Evolutionary conservation across 306 rosid genomes (phyloP).

Genomic region (Senna siamea): DNA sequence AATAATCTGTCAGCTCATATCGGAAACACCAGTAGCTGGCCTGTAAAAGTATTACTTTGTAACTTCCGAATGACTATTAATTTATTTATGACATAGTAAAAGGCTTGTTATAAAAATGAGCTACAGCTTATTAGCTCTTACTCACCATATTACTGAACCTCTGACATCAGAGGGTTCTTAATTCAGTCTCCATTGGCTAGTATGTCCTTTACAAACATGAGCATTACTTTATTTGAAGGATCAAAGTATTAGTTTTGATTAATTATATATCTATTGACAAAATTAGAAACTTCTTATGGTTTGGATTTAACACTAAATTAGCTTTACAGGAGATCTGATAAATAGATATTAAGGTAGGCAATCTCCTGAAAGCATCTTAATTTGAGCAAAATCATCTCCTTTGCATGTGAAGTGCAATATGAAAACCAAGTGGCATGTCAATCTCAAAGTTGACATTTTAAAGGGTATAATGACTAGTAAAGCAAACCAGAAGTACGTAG

Average conservation of each 20-base stretch:
- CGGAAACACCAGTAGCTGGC: conserved; percentile 3
- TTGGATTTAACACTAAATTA: neutral
- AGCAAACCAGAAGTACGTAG: neutral
- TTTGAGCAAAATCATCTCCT: neutral
- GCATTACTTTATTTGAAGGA: neutral
- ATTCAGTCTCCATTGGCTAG: neutral
- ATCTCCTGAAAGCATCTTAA: neutral
- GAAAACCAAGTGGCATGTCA: neutral
- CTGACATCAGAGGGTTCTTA: neutral
- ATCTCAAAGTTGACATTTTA: neutral
- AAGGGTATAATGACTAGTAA: conserved; percentile 13
- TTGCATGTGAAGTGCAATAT: neutral
- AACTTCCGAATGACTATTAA: neutral
- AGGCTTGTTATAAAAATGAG: neutral
- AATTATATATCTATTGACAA: neutral
- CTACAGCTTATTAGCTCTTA: neutral
- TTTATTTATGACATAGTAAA: neutral
- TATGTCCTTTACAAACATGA: neutral
- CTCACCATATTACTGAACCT: neutral
- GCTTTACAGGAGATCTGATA: neutral
- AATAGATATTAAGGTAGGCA: neutral
- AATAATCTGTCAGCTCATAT: neutral
- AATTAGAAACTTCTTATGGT: neutral
- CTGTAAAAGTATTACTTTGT: conserved; percentile 3
- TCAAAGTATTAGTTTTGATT: neutral